A percentile compares a stretch with the other conserved stretches of the same genome.
These are phyloP conservation scores for Protomyces inouyei DNA, from an alignment of 1,139 yeast genomes.

Conservation along the genomic window DNA sequence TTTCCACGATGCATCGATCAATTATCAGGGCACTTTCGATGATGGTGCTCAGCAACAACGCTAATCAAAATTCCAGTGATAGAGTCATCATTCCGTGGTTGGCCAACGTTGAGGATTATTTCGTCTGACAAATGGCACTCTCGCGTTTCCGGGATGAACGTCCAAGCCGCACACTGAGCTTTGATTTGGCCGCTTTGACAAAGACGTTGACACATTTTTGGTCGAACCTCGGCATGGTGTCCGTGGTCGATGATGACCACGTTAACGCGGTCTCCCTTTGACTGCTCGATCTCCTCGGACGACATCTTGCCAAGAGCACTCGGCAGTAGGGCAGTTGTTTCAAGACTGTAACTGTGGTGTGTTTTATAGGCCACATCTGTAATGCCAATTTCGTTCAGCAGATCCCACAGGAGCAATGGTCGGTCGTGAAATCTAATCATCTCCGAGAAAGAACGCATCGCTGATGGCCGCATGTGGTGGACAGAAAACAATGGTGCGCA, in stretches of 20 bases:
- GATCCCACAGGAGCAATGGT: neutral
- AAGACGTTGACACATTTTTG: conserved; percentile 3
- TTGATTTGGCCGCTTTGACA: neutral
- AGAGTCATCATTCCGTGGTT: too few species aligned
- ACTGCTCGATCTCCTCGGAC: conserved; percentile 2
- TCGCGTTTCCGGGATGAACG: neutral
- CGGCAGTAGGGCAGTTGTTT: too few species aligned
- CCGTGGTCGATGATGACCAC: neutral
- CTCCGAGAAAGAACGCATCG: conserved; percentile 27
- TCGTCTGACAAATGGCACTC: neutral
- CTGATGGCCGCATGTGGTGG: conserved; percentile 30
- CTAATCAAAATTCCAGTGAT: too few species aligned
- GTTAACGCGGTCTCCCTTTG: neutral
- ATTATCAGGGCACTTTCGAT: too few species aligned
- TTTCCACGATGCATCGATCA: too few species aligned
- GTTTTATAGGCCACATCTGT: neutral
- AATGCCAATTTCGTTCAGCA: neutral
- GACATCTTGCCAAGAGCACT: neutral
- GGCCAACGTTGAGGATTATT: too few species aligned
- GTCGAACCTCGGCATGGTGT: neutral
- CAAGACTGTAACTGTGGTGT: neutral
- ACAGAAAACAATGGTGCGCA: conserved; percentile 38
- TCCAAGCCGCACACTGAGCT: conserved; percentile 7
- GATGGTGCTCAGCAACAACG: too few species aligned
- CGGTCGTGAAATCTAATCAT: conserved; percentile 6